Percentiles rank a stretch among this genome's conserved stretches.
Conservation (phyloP, 306 rosid genomes). For the Citrullus amarus region DNA sequence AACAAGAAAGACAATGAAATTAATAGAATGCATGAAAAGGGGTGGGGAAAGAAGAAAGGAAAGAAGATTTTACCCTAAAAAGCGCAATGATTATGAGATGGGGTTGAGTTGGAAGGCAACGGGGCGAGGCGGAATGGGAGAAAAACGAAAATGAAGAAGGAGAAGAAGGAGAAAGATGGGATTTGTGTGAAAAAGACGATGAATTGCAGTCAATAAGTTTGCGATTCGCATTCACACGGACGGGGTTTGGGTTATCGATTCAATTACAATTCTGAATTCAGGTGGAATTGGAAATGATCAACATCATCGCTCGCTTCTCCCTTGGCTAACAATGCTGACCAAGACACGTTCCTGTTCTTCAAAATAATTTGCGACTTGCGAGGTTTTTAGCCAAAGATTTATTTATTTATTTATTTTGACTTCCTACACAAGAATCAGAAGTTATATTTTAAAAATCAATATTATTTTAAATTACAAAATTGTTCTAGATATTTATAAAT, state of each 20-base stretch:
- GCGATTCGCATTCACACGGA: not conserved
- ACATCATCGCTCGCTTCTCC: not conserved
- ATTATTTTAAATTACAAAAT: too few relatives aligned
- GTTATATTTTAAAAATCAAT: too few relatives aligned
- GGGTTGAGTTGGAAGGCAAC: not conserved
- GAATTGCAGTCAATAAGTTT: not conserved
- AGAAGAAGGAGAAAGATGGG: not conserved
- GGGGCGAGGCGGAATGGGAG: not conserved
- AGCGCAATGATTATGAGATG: not conserved
- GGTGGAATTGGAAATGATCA: not conserved
- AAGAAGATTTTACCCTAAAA: not conserved
- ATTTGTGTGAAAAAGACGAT: not conserved
- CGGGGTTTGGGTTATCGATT: not conserved
- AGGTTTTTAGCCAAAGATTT: not conserved
- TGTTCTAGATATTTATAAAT: too few relatives aligned
- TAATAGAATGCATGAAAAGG: not conserved
- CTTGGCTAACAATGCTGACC: not conserved
- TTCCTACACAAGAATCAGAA: too few relatives aligned
- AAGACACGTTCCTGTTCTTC: not conserved
- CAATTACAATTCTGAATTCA: not conserved
- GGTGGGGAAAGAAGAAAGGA: not conserved
- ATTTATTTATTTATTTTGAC: too few relatives aligned
- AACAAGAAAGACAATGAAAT: not conserved
- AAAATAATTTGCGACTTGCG: not conserved
- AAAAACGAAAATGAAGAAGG: not conserved